Conservation (phyloP, 306 rosid genomes). For the Sechiopsis laciniata region DNA sequence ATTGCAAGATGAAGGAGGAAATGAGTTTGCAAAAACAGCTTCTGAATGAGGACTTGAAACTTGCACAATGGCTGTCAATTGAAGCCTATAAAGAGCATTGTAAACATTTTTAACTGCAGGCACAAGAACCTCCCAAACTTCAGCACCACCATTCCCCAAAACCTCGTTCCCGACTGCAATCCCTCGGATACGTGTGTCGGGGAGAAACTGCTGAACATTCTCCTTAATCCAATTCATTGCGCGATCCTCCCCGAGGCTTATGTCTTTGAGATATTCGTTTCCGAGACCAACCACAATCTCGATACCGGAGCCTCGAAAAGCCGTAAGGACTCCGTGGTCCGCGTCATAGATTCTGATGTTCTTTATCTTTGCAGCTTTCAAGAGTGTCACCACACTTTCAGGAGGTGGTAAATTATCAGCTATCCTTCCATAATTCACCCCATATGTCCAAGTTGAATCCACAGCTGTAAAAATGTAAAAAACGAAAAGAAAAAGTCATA, state of each 20-base stretch:
- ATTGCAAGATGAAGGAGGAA: conserved; percentile 79
- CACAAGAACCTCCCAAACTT: conserved; percentile 58
- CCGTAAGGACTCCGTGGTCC: conserved; percentile 52
- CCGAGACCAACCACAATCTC: conserved; percentile 50
- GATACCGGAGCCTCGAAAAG: conserved; percentile 77
- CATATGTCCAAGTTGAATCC: conserved; percentile 62
- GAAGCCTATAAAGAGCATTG: conserved; percentile 45
- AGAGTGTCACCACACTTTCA: conserved; percentile 64
- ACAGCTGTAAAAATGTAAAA: conserved; percentile 24
- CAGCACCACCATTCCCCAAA: conserved; percentile 45
- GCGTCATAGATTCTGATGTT: conserved; percentile 74
- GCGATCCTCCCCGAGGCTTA: conserved; percentile 60
- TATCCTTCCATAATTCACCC: conserved; percentile 77
- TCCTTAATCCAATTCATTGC: conserved; percentile 84
- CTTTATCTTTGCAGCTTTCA: conserved; percentile 74
- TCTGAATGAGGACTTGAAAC: conserved; percentile 91
- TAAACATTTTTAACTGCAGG: conserved; percentile 72
- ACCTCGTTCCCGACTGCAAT: conserved; percentile 81
- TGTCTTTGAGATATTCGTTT: conserved; percentile 48
- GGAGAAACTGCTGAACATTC: conserved; percentile 65
- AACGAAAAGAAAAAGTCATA: neutral
- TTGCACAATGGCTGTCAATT: conserved; percentile 38
- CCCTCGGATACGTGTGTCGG: conserved; percentile 65
- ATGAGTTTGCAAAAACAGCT: conserved; percentile 76
- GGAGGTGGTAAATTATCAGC: conserved; percentile 81